phyloP scores from a whole-genome alignment of 768 basidiomycete species.

The Fibroporia radiculosa region DNA sequence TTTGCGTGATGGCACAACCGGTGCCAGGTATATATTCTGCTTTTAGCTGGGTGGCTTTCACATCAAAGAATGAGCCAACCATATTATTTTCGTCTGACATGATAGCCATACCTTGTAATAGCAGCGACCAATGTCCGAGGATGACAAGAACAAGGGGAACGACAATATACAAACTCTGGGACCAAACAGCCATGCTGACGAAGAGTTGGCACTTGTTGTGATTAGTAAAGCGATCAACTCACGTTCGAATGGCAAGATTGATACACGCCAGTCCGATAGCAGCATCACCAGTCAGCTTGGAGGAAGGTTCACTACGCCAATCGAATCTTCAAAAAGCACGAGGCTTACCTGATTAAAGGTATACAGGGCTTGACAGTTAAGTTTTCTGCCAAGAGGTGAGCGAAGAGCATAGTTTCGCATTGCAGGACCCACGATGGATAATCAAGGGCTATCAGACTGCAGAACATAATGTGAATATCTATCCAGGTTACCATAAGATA shows the following conservation, averaged over 20 bases:
- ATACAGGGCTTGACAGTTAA: constrained; percentile 41
- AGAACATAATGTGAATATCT: not conserved
- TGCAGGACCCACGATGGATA: constrained; percentile 22
- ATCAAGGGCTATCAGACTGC: constrained; percentile 30
- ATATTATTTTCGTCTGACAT: not conserved
- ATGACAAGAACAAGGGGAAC: constrained; percentile 43
- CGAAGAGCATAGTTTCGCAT: not conserved
- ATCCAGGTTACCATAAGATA: not conserved
- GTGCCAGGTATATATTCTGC: constrained; percentile 42
- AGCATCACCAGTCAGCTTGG: constrained; percentile 36
- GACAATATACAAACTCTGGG: constrained; percentile 46
- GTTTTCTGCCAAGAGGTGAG: constrained; percentile 19
- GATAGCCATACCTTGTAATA: constrained; percentile 52
- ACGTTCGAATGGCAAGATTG: constrained; percentile 41
- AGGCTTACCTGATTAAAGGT: constrained; percentile 26
- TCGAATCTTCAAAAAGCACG: no score
- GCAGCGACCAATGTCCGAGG: constrained; percentile 64
- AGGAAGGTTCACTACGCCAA: no score
- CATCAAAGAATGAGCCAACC: not conserved
- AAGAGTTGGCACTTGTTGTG: not conserved
- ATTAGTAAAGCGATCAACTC: constrained; percentile 7
- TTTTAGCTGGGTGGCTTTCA: constrained; percentile 47
- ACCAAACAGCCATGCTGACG: constrained; percentile 57
- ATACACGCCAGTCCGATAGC: constrained; percentile 38
- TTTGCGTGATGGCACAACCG: constrained; percentile 49